Base-by-base conservation (phyloP, 352 stramenopile species). In the Halophytophthora polymorphica region DNA sequence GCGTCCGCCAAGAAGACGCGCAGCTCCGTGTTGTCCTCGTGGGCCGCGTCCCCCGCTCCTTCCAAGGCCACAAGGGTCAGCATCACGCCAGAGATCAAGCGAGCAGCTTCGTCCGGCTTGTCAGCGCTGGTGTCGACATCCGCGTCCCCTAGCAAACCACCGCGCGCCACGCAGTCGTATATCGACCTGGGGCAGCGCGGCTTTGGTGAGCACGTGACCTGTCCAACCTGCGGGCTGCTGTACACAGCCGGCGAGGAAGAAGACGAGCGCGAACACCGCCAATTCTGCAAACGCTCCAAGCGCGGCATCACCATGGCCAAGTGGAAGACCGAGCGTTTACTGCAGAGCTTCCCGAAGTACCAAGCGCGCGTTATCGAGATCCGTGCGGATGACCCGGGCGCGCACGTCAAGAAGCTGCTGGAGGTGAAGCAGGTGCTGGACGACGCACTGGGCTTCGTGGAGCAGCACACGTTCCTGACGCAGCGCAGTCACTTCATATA, bases 171-270 rank as follows among this genome's bases (percentile, higher is more conserved):
- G 3, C 83, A 93, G 51, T 60, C 73, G 44, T 93, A 90, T 35
- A 74, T 93, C 43, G 83, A 93, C 48, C 43, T 91, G 6, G 83
- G 83, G 0, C 83, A 93, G 53, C 81, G 78, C 34, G 71, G 70
- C 38, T 87, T 93, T 53, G 81, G 81, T 10, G 62, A 76, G 25
- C 66, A 76, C 37, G 71, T 70, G 42, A 88, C 65, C 13, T 93
- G 83, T 50, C 34, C 47, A 13, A 74, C 40, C 14, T 93, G 83
- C 39, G 78, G 71, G 3, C 37, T 93, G 31, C 42, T 93, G n/a
- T 93, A 90, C 54, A 89, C 76, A 25, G 57, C 56, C 8, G 83
- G 83, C 5, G 73, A 86, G 63, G 70, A 83, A 53, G 73, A 86
- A 23, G 83, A 93, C 42, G 83, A 93, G 45, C 75, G 67, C 41